These are phyloP conservation scores for Delonix regia DNA, from an alignment of 306 rosid genomes.

Conservation along the genomic window DNA sequence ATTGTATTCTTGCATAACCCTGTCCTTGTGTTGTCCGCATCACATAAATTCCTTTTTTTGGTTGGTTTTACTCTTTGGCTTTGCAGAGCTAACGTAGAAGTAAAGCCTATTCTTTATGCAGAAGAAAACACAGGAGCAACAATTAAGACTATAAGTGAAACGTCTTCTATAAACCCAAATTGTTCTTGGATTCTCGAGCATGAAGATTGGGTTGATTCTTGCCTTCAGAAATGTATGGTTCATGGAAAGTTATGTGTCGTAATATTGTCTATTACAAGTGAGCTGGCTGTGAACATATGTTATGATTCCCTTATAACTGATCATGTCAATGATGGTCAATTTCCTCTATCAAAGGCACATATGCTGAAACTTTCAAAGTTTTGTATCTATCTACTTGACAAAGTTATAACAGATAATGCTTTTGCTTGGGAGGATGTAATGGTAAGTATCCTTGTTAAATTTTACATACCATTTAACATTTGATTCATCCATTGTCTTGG, in stretches of 20 bases:
- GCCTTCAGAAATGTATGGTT: conserved; percentile 71
- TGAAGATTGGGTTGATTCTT: conserved; percentile 74
- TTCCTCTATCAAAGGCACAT: conserved; percentile 43
- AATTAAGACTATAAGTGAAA: conserved; percentile 36
- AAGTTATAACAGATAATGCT: conserved; percentile 47
- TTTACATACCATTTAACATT: conserved; percentile 8
- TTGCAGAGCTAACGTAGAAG: conserved; percentile 82
- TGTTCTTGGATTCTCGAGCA: conserved; percentile 72
- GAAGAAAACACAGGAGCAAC: conserved; percentile 53
- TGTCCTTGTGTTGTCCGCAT: background rate
- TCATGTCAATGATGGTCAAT: conserved; percentile 39
- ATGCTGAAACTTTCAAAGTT: conserved; percentile 68
- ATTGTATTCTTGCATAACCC: background rate
- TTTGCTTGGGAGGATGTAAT: conserved; percentile 77
- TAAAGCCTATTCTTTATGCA: conserved; percentile 85
- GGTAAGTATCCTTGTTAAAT: conserved; percentile 53
- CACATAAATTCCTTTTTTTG: conserved; percentile 18
- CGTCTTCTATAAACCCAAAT: conserved; percentile 36
- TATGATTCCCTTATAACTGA: conserved; percentile 42
- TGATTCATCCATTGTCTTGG: conserved; percentile 13
- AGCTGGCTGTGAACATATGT: conserved; percentile 60
- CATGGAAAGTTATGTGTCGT: conserved; percentile 67
- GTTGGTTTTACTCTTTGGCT: conserved; percentile 36
- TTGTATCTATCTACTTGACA: conserved; percentile 76
- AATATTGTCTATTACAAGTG: conserved; percentile 62